A percentile compares a stretch with the other conserved stretches of the same genome.
Conservation (phyloP, 1,284 basidiomycete genomes). For the Puccinia polysora region DNA sequence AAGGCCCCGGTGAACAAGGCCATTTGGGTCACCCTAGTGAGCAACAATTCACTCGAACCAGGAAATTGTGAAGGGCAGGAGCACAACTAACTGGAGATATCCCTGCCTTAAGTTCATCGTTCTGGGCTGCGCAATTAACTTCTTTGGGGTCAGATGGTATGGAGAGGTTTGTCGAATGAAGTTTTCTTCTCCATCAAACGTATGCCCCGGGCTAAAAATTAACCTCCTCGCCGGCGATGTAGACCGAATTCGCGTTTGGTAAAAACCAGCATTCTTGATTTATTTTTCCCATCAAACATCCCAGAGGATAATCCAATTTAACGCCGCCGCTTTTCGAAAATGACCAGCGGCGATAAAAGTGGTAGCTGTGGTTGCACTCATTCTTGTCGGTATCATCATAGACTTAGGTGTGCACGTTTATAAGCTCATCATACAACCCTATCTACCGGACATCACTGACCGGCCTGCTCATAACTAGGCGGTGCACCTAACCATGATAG, state of each 20-base stretch:
- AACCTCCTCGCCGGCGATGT: no score
- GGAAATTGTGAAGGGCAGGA: no score
- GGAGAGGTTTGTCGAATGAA: slow-evolving; percentile 57
- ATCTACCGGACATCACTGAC: slow-evolving; percentile 36
- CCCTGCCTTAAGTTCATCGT: slow-evolving; percentile 45
- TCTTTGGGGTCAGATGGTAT: slow-evolving; percentile 62
- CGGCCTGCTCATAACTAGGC: slow-evolving; percentile 58
- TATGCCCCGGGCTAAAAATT: not conserved
- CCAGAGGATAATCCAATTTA: not conserved
- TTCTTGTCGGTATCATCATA: slow-evolving; percentile 64
- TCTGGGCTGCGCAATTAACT: slow-evolving; percentile 45
- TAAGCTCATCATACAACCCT: slow-evolving; percentile 46
- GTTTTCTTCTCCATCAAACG: not conserved
- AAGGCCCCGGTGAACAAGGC: slow-evolving; percentile 47
- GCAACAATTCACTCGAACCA: no score
- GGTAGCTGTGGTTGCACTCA: slow-evolving; percentile 56
- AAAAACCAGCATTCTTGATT: not conserved
- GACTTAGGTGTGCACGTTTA: slow-evolving; percentile 69
- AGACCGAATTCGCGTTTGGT: slow-evolving; percentile 44
- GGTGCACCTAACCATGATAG: slow-evolving; percentile 60
- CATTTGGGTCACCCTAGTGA: slow-evolving; percentile 5
- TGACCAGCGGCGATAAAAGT: slow-evolving; percentile 38
- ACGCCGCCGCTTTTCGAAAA: not conserved
- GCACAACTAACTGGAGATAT: no score
- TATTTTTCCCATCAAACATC: not conserved